These are phyloP conservation scores for Brassica carinata DNA, from an alignment of 345 rosid species.

Conservation along the genomic window DNA sequence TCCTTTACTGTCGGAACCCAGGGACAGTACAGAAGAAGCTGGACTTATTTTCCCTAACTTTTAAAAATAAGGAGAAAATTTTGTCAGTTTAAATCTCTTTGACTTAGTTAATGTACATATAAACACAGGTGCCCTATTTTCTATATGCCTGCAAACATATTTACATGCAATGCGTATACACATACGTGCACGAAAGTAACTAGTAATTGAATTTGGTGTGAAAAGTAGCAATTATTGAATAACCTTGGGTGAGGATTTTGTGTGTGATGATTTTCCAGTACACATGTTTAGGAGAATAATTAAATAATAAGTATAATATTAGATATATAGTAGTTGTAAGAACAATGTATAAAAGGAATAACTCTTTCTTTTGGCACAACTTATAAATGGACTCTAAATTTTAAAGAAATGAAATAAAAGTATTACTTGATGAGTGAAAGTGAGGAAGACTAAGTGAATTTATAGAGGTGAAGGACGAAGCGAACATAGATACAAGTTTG, in stretches of 20 bases:
- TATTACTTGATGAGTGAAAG: conserved; percentile 20
- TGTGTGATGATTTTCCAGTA: conserved; percentile 66
- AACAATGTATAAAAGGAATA: not conserved
- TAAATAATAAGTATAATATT: not conserved
- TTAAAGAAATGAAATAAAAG: conserved; percentile 21
- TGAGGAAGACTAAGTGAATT: conserved; percentile 42
- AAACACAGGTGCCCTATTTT: not conserved
- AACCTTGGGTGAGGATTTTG: conserved; percentile 71
- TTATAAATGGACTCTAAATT: conserved; percentile 27
- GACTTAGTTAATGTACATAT: not conserved
- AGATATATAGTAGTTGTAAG: not conserved
- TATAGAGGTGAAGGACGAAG: conserved; percentile 43
- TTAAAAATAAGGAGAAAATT: not conserved
- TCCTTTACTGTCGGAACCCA: conserved; percentile 55
- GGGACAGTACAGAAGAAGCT: conserved; percentile 42
- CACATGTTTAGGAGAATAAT: conserved; percentile 28
- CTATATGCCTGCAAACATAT: not conserved
- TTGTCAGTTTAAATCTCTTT: conserved; percentile 3
- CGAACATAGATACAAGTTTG: conserved; percentile 49
- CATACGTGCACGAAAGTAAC: not conserved
- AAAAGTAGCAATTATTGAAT: conserved; percentile 14
- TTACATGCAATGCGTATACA: not conserved
- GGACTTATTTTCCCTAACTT: conserved; percentile 57
- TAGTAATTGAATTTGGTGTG: conserved; percentile 10
- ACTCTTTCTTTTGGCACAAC: conserved; percentile 13